Evolutionary conservation across 2,329 filamentous ascomycete genomes (phyloP).

Genomic region (Juglanconis sp.): DNA sequence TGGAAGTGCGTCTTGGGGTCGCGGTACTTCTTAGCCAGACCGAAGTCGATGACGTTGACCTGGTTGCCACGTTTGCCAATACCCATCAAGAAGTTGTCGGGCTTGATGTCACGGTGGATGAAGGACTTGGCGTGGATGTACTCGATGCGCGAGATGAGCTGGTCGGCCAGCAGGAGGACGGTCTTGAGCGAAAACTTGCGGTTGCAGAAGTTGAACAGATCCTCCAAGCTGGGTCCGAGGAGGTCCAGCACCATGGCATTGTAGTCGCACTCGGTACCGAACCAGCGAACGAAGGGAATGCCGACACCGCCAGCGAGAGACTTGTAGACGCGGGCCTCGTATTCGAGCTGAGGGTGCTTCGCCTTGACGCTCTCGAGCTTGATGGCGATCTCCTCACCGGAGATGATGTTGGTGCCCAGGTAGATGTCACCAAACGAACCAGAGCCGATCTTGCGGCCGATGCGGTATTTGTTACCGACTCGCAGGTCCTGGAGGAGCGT

Average conservation of each 20-base stretch:
- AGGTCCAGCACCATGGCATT: conserved; percentile 99
- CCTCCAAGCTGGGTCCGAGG: conserved; percentile 90
- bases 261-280: conserved; percentile 99
- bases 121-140: conserved; percentile 99
- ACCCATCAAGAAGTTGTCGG: conserved; percentile 99
- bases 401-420: conserved; percentile 98
- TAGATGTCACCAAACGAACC: conserved; percentile 99
- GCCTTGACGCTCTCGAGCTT: conserved; percentile 99
- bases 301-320: conserved; percentile 92
- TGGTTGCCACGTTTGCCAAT: conserved; percentile 99
- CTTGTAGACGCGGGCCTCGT: conserved; percentile 92
- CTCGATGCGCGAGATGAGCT: conserved; percentile 98
- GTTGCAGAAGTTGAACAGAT: conserved; percentile 99
- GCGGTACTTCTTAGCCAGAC: conserved; percentile 98
- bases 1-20: conserved; percentile 99
- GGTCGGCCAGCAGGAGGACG: conserved; percentile 90
- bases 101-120: conserved; percentile 99
- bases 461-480: conserved; percentile 99
- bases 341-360: conserved; percentile 98
- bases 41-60: conserved; percentile 99
- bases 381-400: conserved; percentile 98
- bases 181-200: conserved; percentile 99
- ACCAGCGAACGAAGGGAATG: conserved; percentile 99
- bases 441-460: conserved; percentile 97
- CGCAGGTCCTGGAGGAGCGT: conserved; percentile 73